Evolutionary conservation across 331 rosid species (phyloP).

Genomic region (Prunus yedoensis): DNA sequence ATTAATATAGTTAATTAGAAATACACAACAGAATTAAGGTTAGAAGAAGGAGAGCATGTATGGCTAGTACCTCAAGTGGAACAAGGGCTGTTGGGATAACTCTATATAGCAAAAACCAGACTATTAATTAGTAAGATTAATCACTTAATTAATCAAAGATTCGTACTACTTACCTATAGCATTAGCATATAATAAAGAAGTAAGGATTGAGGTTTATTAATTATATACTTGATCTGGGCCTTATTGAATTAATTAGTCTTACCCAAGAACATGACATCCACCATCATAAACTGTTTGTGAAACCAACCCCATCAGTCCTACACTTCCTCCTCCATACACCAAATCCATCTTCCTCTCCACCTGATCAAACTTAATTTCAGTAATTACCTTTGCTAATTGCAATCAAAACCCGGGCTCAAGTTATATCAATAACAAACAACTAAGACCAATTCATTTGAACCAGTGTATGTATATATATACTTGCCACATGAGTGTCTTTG

Average conservation of each 20-base stretch:
- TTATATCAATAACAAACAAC: no score
- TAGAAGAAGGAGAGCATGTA: neutral
- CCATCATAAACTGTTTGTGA: slow-evolving; percentile 34
- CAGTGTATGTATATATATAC: no score
- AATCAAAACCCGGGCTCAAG: neutral
- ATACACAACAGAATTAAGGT: no score
- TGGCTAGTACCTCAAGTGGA: slow-evolving; percentile 25
- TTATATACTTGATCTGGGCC: neutral
- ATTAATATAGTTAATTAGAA: neutral
- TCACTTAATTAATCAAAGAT: neutral
- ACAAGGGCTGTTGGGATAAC: slow-evolving; percentile 35
- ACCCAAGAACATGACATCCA: slow-evolving; percentile 44
- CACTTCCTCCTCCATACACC: slow-evolving; percentile 45
- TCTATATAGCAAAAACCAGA: neutral
- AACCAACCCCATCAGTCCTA: slow-evolving; percentile 37
- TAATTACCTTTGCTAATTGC: neutral
- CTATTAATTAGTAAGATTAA: neutral
- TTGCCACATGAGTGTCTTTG: no score
- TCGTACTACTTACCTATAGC: neutral
- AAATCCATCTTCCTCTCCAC: slow-evolving; percentile 35
- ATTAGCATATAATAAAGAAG: neutral
- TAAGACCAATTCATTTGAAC: no score
- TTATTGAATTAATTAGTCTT: neutral
- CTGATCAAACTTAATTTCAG: slow-evolving; percentile 14
- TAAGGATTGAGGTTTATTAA: neutral